phyloP scores from a whole-genome alignment of 1,284 basidiomycete genomes.

The Bondarzewia mesenterica region DNA sequence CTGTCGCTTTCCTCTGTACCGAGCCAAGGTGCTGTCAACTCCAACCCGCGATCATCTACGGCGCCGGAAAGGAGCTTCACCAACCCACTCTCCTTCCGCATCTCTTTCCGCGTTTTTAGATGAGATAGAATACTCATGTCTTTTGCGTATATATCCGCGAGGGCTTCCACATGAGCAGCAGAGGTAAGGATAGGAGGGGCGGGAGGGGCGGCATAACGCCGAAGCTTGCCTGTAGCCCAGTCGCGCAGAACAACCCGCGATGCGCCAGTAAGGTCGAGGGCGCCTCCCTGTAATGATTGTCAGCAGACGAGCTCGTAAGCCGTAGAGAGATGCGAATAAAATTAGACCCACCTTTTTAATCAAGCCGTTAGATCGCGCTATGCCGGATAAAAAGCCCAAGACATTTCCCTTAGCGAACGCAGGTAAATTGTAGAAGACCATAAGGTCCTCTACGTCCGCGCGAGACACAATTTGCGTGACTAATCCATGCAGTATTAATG shows the following conservation, averaged over 20 bases:
- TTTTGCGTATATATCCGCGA: slow-evolving; percentile 28
- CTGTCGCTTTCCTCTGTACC: slow-evolving; percentile 21
- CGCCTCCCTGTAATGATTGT: slow-evolving; percentile 46
- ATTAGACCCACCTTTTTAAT: slow-evolving; percentile 64
- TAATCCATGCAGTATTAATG: slow-evolving; percentile 24
- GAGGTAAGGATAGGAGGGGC: slow-evolving; percentile 13
- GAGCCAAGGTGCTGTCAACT: slow-evolving; percentile 50
- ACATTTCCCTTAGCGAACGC: slow-evolving; percentile 70
- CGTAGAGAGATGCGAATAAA: background rate
- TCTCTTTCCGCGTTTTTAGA: slow-evolving; percentile 52
- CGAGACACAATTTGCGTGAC: slow-evolving; percentile 71
- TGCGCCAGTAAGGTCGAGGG: slow-evolving; percentile 72
- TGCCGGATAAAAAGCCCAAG: slow-evolving; percentile 71
- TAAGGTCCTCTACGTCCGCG: slow-evolving; percentile 75
- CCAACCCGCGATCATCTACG: slow-evolving; percentile 45
- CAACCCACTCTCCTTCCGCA: slow-evolving; percentile 51
- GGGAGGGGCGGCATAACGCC: slow-evolving; percentile 68
- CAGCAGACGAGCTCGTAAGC: background rate
- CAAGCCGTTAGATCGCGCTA: slow-evolving; percentile 75
- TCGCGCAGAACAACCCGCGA: slow-evolving; percentile 83
- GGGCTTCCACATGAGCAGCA: slow-evolving; percentile 13
- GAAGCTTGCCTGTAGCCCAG: slow-evolving; percentile 80
- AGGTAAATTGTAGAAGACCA: slow-evolving; percentile 85
- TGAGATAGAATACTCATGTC: slow-evolving; percentile 40
- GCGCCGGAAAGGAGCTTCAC: slow-evolving; percentile 46